Evolutionary conservation across 768 basidiomycete genomes (phyloP).

Genomic region (Lactarius psammicola): DNA sequence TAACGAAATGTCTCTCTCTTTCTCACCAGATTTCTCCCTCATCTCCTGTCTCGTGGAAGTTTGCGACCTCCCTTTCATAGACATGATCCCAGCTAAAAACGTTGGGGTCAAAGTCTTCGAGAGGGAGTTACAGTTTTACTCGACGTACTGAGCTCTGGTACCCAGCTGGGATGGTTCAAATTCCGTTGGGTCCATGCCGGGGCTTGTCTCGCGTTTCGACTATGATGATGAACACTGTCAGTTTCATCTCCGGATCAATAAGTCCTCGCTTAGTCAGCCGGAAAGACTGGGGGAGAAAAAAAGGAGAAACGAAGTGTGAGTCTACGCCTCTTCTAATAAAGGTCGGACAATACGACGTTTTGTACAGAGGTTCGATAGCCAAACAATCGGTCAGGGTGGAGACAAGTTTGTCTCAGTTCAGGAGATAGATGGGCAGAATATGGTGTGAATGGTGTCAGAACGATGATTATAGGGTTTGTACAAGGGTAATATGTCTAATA

Average conservation of each 20-base stretch:
- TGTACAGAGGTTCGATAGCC: not conserved
- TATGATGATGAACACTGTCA: not conserved
- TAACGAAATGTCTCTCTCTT: no score
- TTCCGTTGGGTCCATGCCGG: slow-evolving; percentile 29
- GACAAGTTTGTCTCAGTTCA: not conserved
- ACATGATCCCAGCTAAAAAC: slow-evolving; percentile 72
- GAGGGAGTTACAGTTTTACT: not conserved
- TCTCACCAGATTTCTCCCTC: slow-evolving; percentile 83
- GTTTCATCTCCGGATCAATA: not conserved
- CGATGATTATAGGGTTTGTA: slow-evolving; percentile 8
- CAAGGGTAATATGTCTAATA: slow-evolving; percentile 10
- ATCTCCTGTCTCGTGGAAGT: slow-evolving; percentile 76
- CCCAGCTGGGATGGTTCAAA: slow-evolving; percentile 74
- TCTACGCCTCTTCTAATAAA: not conserved
- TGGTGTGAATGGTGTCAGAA: slow-evolving; percentile 7
- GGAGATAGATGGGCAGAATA: not conserved
- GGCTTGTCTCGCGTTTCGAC: not conserved
- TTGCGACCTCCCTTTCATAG: slow-evolving; percentile 66
- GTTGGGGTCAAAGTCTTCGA: not conserved
- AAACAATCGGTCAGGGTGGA: not conserved
- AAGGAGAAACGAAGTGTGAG: not conserved
- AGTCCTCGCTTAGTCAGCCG: slow-evolving; percentile 14
- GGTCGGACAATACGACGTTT: not conserved
- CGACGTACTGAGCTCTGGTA: slow-evolving; percentile 70
- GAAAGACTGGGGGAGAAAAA: no score